A percentile compares a stretch with the other conserved stretches of the same genome.
Conservation (phyloP, 805 yeast species). For the Monosporozyma yasuniensis region DNA sequence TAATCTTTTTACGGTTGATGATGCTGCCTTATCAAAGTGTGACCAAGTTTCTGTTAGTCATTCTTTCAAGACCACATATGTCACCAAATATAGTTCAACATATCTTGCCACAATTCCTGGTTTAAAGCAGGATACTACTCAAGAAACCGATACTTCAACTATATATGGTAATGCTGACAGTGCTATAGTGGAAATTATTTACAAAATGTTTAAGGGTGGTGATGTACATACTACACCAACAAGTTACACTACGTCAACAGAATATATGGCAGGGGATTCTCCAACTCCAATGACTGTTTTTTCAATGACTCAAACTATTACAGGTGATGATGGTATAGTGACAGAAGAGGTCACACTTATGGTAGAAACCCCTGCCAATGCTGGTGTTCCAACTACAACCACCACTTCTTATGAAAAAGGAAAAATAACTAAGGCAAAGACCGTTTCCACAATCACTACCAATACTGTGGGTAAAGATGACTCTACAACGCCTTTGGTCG, state of each 20-base stretch:
- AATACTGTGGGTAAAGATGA: too few relatives aligned
- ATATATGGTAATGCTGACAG: not conserved
- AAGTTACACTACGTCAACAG: not conserved
- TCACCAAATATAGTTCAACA: not conserved
- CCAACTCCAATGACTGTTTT: not conserved
- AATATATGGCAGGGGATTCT: not conserved
- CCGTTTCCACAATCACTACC: too few relatives aligned
- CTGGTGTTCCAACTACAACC: not conserved
- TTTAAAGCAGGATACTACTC: not conserved
- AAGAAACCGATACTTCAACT: not conserved
- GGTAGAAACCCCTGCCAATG: not conserved
- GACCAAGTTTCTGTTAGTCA: not conserved
- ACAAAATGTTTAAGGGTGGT: not conserved
- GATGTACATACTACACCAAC: not conserved
- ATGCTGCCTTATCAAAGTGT: not conserved
- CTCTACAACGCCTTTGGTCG: too few relatives aligned
- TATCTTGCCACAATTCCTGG: not conserved
- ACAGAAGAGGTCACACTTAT: not conserved
- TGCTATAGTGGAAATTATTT: not conserved
- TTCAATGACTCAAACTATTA: not conserved
- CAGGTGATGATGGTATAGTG: not conserved
- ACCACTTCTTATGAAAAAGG: not conserved
- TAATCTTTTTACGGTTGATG: constrained; percentile 3
- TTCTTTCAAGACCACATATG: not conserved
- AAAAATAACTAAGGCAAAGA: too few relatives aligned